Evolutionary conservation across 2,329 filamentous ascomycete species (phyloP), one percentile per base, ranked within the genome.

Genomic region (Cytospora piceicola): DNA sequence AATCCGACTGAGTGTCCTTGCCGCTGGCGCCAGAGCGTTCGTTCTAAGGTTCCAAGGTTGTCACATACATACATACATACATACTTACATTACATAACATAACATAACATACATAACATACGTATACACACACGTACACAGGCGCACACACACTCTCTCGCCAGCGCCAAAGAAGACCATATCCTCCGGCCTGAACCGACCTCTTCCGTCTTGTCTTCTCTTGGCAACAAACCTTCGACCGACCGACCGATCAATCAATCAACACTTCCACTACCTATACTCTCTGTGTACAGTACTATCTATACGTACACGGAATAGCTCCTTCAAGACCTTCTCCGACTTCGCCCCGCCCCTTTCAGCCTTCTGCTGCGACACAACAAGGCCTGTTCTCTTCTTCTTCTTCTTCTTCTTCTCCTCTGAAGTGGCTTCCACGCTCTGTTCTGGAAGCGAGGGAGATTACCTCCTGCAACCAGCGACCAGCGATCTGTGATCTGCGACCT

Each of bases 371-470:
- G 39, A 42, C 42, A 46, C 15, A 9, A 46, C 3, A 46, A 11
- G 36, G 12, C 42, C 39, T 42, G 60, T 36, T 56, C 55, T 55
- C 46, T 42, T 42, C 24, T 34, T 53, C 57, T 57, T 20, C 49
- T 53, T 20, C 49, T 30, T 34, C 42, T 32, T 54, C 62, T 4
- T 22, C 34, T 52, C 42, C 55, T 63, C 51, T 56, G 61, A 53
- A 56, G 27, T 32, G 58, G 39, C 65, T 64, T 67, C 61, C 55
- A 65, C 59, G 42, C 56, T 58, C 63, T 54, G 36, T 66, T 67
- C 63, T 67, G 66, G 66, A 67, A 66, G 66, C 63, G 22, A 34
- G 46, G 42, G 58, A 61, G 42, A 58, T 64, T 65, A 42, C 53
- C 56, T 53, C 55, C 62, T 62, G 62, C 58, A 67, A 27, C 55